phyloP scores from a whole-genome alignment of 345 rosid species.

The Lumnitzera racemosa region DNA sequence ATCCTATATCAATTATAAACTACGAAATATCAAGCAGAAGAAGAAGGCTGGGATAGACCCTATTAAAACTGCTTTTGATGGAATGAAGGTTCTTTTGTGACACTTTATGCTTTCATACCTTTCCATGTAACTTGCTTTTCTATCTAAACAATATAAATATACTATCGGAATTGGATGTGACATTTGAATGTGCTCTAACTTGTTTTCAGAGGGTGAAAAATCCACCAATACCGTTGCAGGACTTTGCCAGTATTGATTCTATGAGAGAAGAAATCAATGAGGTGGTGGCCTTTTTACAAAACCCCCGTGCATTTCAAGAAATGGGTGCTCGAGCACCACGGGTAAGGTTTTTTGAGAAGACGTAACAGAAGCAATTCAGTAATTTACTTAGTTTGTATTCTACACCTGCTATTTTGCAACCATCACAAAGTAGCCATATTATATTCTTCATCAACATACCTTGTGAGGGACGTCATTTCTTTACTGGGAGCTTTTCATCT shows the following conservation, averaged over 20 bases:
- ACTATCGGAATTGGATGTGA: not conserved
- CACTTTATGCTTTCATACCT: conserved; percentile 2
- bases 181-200: conserved; percentile 7
- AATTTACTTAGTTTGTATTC: too few relatives aligned
- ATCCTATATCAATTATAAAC: conserved; percentile 49
- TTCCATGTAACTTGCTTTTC: not conserved
- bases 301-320: conserved; percentile 87
- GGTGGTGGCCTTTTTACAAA: conserved; percentile 89
- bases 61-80: conserved; percentile 74
- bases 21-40: conserved; percentile 47
- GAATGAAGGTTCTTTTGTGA: conserved; percentile 56
- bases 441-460: not conserved
- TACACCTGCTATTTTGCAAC: too few relatives aligned
- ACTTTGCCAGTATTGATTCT: conserved; percentile 89
- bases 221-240: conserved; percentile 82
- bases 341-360: conserved; percentile 37
- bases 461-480: not conserved
- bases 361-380: not conserved
- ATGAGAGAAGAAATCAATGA: conserved; percentile 97
- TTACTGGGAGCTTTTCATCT: not conserved
- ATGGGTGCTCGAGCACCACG: conserved; percentile 96
- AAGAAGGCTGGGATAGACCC: conserved; percentile 89
- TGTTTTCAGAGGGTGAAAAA: conserved; percentile 77
- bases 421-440: too few relatives aligned
- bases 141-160: too few relatives aligned